Evolutionary conservation across 2,329 filamentous ascomycete genomes (phyloP), one percentile per base, ranked within the genome.

Genomic region (Sphaceloma murrayae): DNA sequence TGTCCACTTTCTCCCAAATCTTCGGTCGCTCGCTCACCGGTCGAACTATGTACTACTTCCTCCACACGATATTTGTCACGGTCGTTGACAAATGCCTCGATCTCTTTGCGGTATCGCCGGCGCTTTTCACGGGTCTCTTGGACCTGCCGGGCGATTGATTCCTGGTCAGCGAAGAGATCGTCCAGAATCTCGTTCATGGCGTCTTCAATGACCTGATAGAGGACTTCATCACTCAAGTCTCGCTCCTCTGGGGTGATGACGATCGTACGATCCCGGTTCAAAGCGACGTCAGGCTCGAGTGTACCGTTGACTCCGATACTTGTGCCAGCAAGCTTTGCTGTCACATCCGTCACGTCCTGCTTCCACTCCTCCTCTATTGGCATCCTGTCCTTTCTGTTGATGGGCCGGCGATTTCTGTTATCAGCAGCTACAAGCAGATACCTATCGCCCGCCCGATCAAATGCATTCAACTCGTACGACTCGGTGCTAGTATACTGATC

Each of bases 161-260:
- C 89, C 51, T 82, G 81, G 3, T 74, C 70, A 53, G 82, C 82
- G 67, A 98, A 98, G 0, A 98, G 70, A 1, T 79, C 74, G 56
- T 96, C 85, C 0, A 98, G 74, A 2, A 96, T 69, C 62, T 96
- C 87, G 56, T 96, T 95, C 65, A 94, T 85, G 0, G 86, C 83
- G 61, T 94, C 83, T 61, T 95, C 87, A 0, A 85, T 87, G 22
- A 93, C 79, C 59, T 94, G 85, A 56, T 94, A 95, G 1, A 96
- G 67, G 3, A 95, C 82, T 58, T 96, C 86, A 53, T 82, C 85
- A 27, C 85, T 86, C 4, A 85, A 79, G 59, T 94, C 87, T 48
- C 74, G 75, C 60, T 94, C 87, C 1, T 82, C 80, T 52, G 84
- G 78, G 1, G 84, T 30, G 26, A 38, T 32, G 3, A 44, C 16